These are phyloP conservation scores for Magnaporthales sp. DNA, from an alignment of 2,329 filamentous ascomycete species.

Conservation along the genomic window DNA sequence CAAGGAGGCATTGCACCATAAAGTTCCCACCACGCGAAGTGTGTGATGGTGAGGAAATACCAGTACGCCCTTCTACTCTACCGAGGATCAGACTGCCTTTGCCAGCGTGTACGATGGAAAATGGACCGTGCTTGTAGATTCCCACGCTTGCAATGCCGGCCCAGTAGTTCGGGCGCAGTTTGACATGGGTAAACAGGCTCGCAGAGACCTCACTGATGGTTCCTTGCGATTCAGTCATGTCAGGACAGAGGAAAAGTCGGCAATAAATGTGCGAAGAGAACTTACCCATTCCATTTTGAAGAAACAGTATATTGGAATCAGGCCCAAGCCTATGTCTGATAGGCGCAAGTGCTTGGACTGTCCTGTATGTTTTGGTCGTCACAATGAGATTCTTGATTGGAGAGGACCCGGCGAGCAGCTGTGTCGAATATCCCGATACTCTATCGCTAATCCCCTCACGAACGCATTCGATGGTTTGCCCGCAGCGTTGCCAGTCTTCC, in stretches of 20 bases:
- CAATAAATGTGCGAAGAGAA: slow-evolving; percentile 16
- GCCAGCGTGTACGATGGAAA: slow-evolving; percentile 4
- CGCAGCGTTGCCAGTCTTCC: slow-evolving; percentile 33
- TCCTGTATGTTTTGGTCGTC: slow-evolving; percentile 64
- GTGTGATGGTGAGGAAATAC: background rate
- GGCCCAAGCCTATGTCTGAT: slow-evolving; percentile 54
- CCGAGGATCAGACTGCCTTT: background rate
- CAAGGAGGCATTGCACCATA: slow-evolving; percentile 3
- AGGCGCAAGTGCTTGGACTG: slow-evolving; percentile 49
- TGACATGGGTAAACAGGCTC: background rate
- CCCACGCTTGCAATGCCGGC: slow-evolving; percentile 1
- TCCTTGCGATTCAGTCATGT: background rate
- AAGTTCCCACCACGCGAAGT: background rate
- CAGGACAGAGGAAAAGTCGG: background rate
- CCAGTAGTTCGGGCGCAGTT: background rate
- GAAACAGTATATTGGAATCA: slow-evolving; percentile 67
- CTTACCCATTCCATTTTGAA: slow-evolving; percentile 81
- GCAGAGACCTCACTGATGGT: background rate
- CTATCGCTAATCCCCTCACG: background rate
- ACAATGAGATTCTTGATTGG: slow-evolving; percentile 67
- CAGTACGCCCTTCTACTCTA: background rate
- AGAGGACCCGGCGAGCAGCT: background rate
- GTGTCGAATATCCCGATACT: background rate
- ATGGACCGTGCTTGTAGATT: background rate
- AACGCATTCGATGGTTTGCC: slow-evolving; percentile 16